Base-by-base conservation (phyloP, 2,329 filamentous ascomycete genomes). In the Teratosphaeria pseudoeucalypti region DNA sequence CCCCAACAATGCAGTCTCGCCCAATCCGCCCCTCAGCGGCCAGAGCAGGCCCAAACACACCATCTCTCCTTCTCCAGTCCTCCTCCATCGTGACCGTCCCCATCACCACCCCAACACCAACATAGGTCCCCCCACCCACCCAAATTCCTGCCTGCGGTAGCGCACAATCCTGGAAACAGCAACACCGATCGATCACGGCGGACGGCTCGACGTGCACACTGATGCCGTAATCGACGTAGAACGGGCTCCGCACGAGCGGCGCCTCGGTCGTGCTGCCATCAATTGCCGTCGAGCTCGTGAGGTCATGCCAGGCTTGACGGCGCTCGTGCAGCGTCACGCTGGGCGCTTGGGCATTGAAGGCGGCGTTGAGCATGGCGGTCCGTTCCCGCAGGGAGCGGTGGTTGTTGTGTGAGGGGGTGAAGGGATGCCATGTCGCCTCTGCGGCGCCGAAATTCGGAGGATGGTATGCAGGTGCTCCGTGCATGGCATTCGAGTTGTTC, bases 1-100 rank as follows among this genome's bases (percentile, higher is more conserved):
- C 61, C 32, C 64, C 65, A 55, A 68, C 62, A 60, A 61, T 64
- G 55, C 60, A 65, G 52, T 68, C 58, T 39, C 62, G 43, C 7
- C 57, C 56, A 34, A 61, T 57, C 52, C 14, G 55, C 19, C 57
- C 58, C 29, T 5, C 34, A 32, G 32, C 37, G 2, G 55, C 56
- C 58, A 55, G 57, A 19, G 52, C 52, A 11, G 60, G 58, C 7
- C 60, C 62, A 16, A 34, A 11, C 11, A 57, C 43, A 2, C 63
- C 63, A 7, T 62, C 2, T n/a, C 62, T 52, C 14, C 56, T 53
- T 43, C 61, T 56, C 61, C 59, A 62, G 37, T 64, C 61, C 4
- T 55, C 29, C 11, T 61, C 57, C 27, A 60, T 59, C 14, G 53
- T 61, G 5, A 63, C 58, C 3, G 52, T 61, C 14, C 57, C 49